Conservation (phyloP, 192 early-diverging fungal species). For the Backusella psychrophila region DNA sequence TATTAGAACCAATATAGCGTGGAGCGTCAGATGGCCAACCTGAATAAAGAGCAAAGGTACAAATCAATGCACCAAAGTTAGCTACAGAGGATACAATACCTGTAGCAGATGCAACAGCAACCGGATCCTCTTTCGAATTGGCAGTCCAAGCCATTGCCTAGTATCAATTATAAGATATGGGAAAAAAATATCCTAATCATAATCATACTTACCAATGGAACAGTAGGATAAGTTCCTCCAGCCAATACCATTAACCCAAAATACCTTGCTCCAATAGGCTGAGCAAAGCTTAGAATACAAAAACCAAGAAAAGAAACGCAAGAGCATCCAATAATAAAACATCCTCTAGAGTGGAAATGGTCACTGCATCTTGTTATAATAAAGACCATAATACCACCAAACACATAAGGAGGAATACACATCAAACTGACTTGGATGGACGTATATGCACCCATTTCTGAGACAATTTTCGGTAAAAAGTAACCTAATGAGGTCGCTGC, state of each 20-base stretch:
- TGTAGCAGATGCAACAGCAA: conserved; percentile 31
- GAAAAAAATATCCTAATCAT: not conserved
- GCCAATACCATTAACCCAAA: conserved; percentile 37
- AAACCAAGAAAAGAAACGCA: conserved; percentile 26
- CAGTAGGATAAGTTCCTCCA: conserved; percentile 36
- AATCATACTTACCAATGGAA: conserved; percentile 25
- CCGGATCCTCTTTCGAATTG: conserved; percentile 32
- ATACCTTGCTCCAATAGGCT: conserved; percentile 22
- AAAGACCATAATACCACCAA: conserved; percentile 27
- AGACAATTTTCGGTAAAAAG: conserved; percentile 35
- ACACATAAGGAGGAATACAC: conserved; percentile 36
- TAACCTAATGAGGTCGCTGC: conserved; percentile 37
- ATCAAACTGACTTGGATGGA: conserved; percentile 38
- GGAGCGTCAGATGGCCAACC: conserved; percentile 33
- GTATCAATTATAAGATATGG: not conserved
- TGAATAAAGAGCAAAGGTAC: conserved; percentile 35
- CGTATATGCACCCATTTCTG: conserved; percentile 26
- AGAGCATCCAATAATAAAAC: conserved; percentile 31
- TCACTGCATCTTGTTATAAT: conserved; percentile 27
- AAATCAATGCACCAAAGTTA: conserved; percentile 34
- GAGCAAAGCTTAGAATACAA: conserved; percentile 29
- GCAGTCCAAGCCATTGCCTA: conserved; percentile 40
- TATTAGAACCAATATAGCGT: conserved; percentile 35
- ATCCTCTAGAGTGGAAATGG: conserved; percentile 8
- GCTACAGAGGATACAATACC: conserved; percentile 35